Evolutionary conservation across 805 yeast species (phyloP), one percentile per base, ranked within the genome.

Genomic region (Sugiyamaella chiloensis): DNA sequence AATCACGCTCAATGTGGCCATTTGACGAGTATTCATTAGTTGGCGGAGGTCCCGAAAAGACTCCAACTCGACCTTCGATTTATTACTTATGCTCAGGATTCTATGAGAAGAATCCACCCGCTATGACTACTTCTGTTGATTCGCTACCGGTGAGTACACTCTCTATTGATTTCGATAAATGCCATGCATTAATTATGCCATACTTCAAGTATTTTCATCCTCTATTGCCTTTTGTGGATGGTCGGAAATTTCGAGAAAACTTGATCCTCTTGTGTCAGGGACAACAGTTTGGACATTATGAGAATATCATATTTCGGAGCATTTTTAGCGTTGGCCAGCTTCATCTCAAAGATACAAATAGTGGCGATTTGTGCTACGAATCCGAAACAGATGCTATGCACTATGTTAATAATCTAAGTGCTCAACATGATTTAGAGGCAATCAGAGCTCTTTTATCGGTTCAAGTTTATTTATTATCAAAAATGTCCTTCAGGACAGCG

Each of bases 171-270:
- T 14, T 26, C 17, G n/a, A 24, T 5, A 14, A 30, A 21, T 36
- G 36, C 12, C 20, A 42, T 9, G 7, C 19, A 5, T 7, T 32
- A 24, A 17, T 32, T n/a, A 30, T 42, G 46, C 46, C 46, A 23
- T 42, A 42, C 29, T 42, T 42, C 19, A 29, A 36, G 16, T 42
- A 42, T 23, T 42, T 32, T 16, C 46, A 42, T 14, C 46, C 46
- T 4, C 4, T 42, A 5, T 11, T 42, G 27, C 46, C 46, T 11
- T 42, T 42, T 32, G 3, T 42, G 9, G 46, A 42, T 31, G 46
- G 46, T 8, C 17, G 34, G 31, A 9, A 17, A 7, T 29, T 42
- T 17, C 24, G 20, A n/a, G 21, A 7, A n/a, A 16, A 42, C 24
- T 20, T 42, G 12, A 21, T 11, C 4, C 16, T 12, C 23, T 23